These are phyloP conservation scores for Triticum monococcum DNA, from an alignment of 176 grass and related monocot genomes.

Conservation along the genomic window DNA sequence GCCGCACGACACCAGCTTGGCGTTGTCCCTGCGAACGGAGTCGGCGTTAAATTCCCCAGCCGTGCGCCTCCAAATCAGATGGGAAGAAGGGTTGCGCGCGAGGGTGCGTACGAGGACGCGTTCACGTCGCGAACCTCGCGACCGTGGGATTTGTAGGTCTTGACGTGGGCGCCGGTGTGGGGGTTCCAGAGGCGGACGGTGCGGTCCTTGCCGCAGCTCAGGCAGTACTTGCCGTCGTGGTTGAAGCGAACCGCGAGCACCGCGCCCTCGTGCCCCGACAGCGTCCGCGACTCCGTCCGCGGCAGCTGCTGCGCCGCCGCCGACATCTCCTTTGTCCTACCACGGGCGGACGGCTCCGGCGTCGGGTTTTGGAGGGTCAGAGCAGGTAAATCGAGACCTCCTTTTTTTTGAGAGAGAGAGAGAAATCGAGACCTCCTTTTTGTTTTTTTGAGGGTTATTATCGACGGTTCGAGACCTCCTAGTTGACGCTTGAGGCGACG, in stretches of 20 bases:
- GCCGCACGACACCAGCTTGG: constrained; percentile 86
- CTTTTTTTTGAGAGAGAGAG: no score
- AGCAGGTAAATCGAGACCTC: not conserved
- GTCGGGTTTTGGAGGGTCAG: not conserved
- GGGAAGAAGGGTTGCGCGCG: not conserved
- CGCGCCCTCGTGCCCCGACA: constrained; percentile 83
- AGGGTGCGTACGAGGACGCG: constrained; percentile 58
- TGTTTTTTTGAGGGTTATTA: no score
- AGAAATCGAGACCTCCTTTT: no score
- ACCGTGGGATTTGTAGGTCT: constrained; percentile 89
- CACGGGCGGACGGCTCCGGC: not conserved
- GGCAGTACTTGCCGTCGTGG: constrained; percentile 87
- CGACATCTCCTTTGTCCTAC: constrained; percentile 24
- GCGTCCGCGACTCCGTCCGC: constrained; percentile 37
- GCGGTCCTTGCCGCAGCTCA: constrained; percentile 96
- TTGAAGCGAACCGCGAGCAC: constrained; percentile 95
- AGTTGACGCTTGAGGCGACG: no score
- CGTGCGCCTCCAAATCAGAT: not conserved
- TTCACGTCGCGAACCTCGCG: constrained; percentile 95
- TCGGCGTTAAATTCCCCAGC: not conserved
- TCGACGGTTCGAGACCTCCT: no score
- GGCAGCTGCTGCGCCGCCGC: constrained; percentile 47
- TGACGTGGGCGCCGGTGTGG: constrained; percentile 80
- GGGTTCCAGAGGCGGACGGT: constrained; percentile 95
- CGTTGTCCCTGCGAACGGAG: constrained; percentile 60